Evolutionary conservation across 208 protist genomes (phyloP), one percentile per base, ranked within the genome.

Genomic region (Crithidia fasciculata): DNA sequence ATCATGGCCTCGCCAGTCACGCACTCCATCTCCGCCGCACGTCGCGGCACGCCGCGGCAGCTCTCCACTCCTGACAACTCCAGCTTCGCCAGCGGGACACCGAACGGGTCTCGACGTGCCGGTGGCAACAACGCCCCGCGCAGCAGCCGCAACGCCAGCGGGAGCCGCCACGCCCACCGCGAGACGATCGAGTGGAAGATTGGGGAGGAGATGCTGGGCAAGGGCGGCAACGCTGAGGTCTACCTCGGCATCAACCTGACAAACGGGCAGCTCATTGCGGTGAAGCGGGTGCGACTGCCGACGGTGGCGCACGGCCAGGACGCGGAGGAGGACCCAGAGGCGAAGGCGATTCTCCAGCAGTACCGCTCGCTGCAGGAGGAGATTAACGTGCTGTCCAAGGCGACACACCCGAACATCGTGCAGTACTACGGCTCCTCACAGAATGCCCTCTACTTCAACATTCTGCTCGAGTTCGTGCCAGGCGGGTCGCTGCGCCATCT

Each of bases 151-250:
- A 72, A 37, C 47, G 60, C 63, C 39, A 81, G 76, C 63, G 74
- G 76, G 55, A 71, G 76, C 50, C 74, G 72, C 19, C 81, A 80
- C 43, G 53, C 70, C 16, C 80, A 77, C 60, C 88, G 87, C 13
- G 85, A 93, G 69, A 94, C 88, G 36, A 95, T 97, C 71, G 90
- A 97, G 73, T 97, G 90, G 89, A 95, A 95, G 81, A 94, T 96
- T 64, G 89, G 93, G 16, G 89, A 95, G 72, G 91, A 96, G 67
- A 89, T 96, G 85, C 81, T 97, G 53, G 93, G 93, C 41, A 95
- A 95, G 70, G 93, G 93, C 70, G 93, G 93, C 44, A 96, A 94
- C 61, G 90, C 91, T 36, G 86, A 95, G 75, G 93, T 97, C 53
- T 96, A 84, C 78, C 84, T 97, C 39, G 93, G 93, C 39, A 96